Evolutionary conservation across 2,329 filamentous ascomycete species (phyloP).

Genomic region (Colletotrichum liriopes): DNA sequence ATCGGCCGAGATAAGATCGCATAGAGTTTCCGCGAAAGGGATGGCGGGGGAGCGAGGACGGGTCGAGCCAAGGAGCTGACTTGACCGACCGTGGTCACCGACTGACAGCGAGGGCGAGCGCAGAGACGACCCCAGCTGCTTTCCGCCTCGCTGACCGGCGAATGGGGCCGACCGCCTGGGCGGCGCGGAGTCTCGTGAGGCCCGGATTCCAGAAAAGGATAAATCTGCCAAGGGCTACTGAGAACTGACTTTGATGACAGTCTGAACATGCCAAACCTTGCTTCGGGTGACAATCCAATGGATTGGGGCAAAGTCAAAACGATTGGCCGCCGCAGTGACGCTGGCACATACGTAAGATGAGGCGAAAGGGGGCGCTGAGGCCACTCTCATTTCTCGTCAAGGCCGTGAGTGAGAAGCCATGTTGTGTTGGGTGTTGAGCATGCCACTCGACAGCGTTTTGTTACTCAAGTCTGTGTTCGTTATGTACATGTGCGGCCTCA

Average conservation of each 20-base stretch:
- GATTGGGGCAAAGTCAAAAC: not conserved
- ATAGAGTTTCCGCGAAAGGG: constrained; percentile 6
- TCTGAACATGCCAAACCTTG: not conserved
- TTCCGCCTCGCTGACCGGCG: too few species aligned
- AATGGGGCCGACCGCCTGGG: not conserved
- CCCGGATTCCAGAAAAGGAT: not conserved
- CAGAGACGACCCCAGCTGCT: too few species aligned
- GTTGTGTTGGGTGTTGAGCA: not conserved
- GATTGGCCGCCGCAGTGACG: not conserved
- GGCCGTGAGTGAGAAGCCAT: not conserved
- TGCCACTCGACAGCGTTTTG: not conserved
- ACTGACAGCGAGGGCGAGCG: too few species aligned
- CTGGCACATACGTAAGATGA: not conserved
- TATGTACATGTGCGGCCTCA: not conserved
- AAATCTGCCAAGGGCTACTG: not conserved
- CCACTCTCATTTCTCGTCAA: not conserved
- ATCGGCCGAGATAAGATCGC: constrained; percentile 6
- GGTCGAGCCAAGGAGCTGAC: not conserved
- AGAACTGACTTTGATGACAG: not conserved
- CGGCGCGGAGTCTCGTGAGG: not conserved
- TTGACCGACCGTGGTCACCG: not conserved
- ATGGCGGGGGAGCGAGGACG: not conserved
- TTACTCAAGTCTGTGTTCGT: not conserved
- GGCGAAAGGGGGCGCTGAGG: not conserved
- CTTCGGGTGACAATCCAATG: not conserved